phyloP scores from a whole-genome alignment of 805 yeast genomes.

The Metschnikowia peoriensis region DNA sequence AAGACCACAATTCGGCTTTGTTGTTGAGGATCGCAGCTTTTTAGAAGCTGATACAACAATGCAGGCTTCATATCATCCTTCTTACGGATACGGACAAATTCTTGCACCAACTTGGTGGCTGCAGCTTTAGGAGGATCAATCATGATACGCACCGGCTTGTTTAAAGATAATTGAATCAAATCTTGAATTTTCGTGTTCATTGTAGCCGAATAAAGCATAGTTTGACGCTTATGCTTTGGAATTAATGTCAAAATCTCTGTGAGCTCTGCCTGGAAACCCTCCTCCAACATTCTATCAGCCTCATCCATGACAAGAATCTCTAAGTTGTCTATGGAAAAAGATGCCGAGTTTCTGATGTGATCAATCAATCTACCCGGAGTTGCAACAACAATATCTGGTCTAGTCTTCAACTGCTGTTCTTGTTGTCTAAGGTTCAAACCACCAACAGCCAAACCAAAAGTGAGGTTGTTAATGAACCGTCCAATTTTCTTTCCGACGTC shows the following conservation, averaged over 20 bases:
- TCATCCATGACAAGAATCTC: constrained; percentile 94
- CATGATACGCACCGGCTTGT: constrained; percentile 91
- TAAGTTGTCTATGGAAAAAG: constrained; percentile 84
- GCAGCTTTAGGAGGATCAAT: constrained; percentile 95
- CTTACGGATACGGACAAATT: constrained; percentile 91
- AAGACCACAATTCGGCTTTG: constrained; percentile 82
- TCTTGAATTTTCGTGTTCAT: constrained; percentile 93
- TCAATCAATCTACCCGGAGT: constrained; percentile 99
- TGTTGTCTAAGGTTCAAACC: constrained; percentile 94
- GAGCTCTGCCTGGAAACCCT: constrained; percentile 95
- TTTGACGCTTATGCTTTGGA: constrained; percentile 86
- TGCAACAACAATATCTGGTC: constrained; percentile 96
- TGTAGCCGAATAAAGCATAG: constrained; percentile 93
- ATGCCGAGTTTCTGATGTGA: constrained; percentile 92
- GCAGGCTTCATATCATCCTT: constrained; percentile 85
- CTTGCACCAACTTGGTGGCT: constrained; percentile 86
- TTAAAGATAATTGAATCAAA: constrained; percentile 81
- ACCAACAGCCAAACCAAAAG: constrained; percentile 97
- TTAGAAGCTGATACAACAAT: constrained; percentile 66
- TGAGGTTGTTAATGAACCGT: constrained; percentile 67
- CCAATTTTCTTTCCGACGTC: constrained; percentile 90
- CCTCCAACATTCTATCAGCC: constrained; percentile 99
- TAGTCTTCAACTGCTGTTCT: constrained; percentile 85
- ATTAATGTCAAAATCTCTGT: constrained; percentile 84
- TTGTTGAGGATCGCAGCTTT: constrained; percentile 58